Conservation (phyloP, 1,284 basidiomycete genomes). For the Tilletia indica region DNA sequence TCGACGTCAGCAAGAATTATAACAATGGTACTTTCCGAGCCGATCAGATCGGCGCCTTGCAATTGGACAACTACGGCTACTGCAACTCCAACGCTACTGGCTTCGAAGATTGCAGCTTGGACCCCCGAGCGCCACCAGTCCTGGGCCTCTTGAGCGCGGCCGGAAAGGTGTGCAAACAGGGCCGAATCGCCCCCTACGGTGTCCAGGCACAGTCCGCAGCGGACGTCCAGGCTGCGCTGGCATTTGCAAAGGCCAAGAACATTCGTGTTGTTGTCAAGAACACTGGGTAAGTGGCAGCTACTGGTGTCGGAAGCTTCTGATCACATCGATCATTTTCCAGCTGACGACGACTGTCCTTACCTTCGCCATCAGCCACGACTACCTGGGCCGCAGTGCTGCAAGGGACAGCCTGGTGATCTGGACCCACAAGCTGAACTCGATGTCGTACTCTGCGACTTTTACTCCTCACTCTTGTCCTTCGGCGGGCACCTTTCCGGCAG, state of each 20-base stretch:
- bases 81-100: conserved; percentile 19
- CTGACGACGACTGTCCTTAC: too few relatives aligned
- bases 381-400: conserved; percentile 52
- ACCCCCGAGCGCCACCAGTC: conserved; percentile 3
- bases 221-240: conserved; percentile 20
- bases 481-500: conserved; percentile 28
- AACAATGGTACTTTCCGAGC: conserved; percentile 14
- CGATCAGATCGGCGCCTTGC: conserved; percentile 19
- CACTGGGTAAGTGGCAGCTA: conserved; percentile 16
- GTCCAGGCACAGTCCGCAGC: conserved; percentile 19
- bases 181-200: conserved; percentile 22
- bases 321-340: too few relatives aligned
- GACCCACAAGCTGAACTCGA: conserved; percentile 26
- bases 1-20: conserved; percentile 16
- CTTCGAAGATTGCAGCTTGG: conserved; percentile 19
- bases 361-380: conserved; percentile 26
- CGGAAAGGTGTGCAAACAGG: conserved; percentile 19
- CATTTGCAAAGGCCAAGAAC: conserved; percentile 28
- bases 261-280: conserved; percentile 28
- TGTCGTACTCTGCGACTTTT: conserved; percentile 29
- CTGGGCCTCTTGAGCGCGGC: background rate
- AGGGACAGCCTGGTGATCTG: conserved; percentile 26
- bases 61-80: conserved; percentile 24
- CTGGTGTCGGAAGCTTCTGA: too few relatives aligned
- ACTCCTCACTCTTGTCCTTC: conserved; percentile 55